These are phyloP conservation scores for Arthroderma sp. DNA, from an alignment of 2,329 filamentous ascomycete genomes.

Conservation along the genomic window DNA sequence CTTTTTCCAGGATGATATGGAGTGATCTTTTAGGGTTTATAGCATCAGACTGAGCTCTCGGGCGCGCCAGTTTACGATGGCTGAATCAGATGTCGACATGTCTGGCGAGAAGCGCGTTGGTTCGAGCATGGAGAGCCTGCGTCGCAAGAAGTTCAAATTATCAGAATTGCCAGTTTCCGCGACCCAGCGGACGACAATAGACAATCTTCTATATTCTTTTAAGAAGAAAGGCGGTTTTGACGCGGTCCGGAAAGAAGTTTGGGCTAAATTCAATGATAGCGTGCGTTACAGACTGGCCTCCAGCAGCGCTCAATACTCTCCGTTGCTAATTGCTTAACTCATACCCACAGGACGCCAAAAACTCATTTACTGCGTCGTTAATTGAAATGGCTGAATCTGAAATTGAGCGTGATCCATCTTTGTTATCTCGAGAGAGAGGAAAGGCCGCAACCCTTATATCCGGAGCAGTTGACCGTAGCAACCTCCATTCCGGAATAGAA, in stretches of 20 bases:
- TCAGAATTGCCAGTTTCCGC: constrained; percentile 50
- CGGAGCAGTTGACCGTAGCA: constrained; percentile 51
- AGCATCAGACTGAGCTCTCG: background rate
- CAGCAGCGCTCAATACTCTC: background rate
- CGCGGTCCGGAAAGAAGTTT: constrained; percentile 47
- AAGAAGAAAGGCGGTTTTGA: constrained; percentile 58
- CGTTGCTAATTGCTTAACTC: background rate
- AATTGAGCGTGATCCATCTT: constrained; percentile 50
- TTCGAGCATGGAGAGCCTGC: constrained; percentile 21
- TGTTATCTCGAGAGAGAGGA: constrained; percentile 49
- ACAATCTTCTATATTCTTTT: constrained; percentile 49
- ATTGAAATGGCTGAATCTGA: constrained; percentile 47
- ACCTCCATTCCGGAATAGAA: constrained; percentile 49
- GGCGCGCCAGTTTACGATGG: constrained; percentile 18
- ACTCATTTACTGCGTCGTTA: constrained; percentile 40
- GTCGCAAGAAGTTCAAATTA: constrained; percentile 43
- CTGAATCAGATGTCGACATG: constrained; percentile 20
- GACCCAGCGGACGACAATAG: constrained; percentile 47
- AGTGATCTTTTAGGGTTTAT: background rate
- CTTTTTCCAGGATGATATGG: background rate
- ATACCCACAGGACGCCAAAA: constrained; percentile 38
- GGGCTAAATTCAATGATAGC: constrained; percentile 45
- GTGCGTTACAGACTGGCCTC: constrained; percentile 28
- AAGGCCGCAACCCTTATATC: constrained; percentile 53
- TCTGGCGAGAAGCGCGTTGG: constrained; percentile 21